These are phyloP conservation scores for Sugiyamaella floridensis DNA, from an alignment of 805 yeast species.

Conservation along the genomic window DNA sequence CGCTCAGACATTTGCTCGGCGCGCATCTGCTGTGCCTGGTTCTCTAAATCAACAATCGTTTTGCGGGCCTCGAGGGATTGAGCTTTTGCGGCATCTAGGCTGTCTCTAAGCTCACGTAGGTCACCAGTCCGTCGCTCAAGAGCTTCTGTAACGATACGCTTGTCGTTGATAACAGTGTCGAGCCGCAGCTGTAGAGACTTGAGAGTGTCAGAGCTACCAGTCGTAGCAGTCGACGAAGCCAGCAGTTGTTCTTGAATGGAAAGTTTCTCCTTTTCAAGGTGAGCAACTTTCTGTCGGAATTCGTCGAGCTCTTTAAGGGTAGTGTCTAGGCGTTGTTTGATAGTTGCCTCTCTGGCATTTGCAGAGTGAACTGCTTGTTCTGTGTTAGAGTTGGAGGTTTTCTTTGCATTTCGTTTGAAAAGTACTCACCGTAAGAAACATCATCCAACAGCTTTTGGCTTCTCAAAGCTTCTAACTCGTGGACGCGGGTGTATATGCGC, in stretches of 20 bases:
- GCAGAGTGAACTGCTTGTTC: conserved; percentile 13
- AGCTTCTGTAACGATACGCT: conserved; percentile 24
- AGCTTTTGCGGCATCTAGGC: conserved; percentile 33
- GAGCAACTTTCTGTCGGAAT: conserved; percentile 35
- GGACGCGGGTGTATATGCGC: conserved; percentile 16
- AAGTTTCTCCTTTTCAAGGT: conserved; percentile 34
- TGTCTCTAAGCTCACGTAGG: conserved; percentile 31
- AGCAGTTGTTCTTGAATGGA: conserved; percentile 34
- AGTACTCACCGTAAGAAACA: conserved; percentile 18
- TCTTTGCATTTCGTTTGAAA: background rate
- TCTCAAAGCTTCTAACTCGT: conserved; percentile 21
- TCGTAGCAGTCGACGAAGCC: conserved; percentile 3
- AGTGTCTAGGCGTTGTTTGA: conserved; percentile 3
- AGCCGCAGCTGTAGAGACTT: conserved; percentile 17
- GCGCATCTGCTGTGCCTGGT: conserved; percentile 31
- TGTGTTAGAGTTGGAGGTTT: background rate
- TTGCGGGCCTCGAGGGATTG: conserved; percentile 36
- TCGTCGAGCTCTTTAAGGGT: conserved; percentile 12
- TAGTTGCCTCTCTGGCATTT: conserved; percentile 3
- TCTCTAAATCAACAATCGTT: conserved; percentile 35
- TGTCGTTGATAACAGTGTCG: conserved; percentile 20
- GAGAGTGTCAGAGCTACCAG: conserved; percentile 6
- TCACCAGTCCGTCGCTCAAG: conserved; percentile 27
- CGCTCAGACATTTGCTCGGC: conserved; percentile 26
- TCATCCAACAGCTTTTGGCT: conserved; percentile 23